A percentile compares a stretch with the other conserved stretches of the same genome.
phyloP scores from a whole-genome alignment of 768 basidiomycete species.

The Tylopilus subfusipes region DNA sequence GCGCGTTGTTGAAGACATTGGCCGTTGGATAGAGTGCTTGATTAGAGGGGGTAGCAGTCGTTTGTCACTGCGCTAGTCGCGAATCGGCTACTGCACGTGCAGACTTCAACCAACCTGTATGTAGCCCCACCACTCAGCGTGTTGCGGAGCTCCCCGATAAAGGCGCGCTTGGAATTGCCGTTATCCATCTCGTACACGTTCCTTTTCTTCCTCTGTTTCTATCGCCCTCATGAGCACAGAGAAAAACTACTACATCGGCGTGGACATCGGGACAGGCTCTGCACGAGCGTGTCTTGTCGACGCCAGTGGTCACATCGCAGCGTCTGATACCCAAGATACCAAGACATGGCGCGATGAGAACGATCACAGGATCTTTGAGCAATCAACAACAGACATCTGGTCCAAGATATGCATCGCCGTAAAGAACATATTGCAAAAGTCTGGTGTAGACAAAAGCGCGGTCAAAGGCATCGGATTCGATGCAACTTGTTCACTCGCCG shows the following conservation, averaged over 20 bases:
- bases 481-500: conserved; percentile 94
- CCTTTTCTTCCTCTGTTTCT: neutral
- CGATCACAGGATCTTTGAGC: conserved; percentile 95
- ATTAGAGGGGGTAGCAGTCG: too few species aligned
- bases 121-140: neutral
- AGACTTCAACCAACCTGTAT: neutral
- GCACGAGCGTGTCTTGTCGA: conserved; percentile 82
- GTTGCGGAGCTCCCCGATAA: conserved; percentile 3
- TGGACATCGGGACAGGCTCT: conserved; percentile 92
- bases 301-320: conserved; percentile 61
- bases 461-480: conserved; percentile 93
- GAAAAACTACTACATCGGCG: conserved; percentile 58
- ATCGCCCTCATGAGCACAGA: conserved; percentile 33
- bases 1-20: conserved; percentile 51
- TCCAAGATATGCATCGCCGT: conserved; percentile 57
- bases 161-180: too few species aligned
- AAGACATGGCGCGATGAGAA: conserved; percentile 77
- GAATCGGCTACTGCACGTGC: too few species aligned
- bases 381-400: conserved; percentile 92
- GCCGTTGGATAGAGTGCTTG: neutral
- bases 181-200: conserved; percentile 2
- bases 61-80: neutral
- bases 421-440: conserved; percentile 56
- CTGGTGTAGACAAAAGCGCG: conserved; percentile 49
- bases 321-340: conserved; percentile 80